Percentiles rank a stretch among this genome's conserved stretches.
phyloP scores from a whole-genome alignment of 441 rosid genomes.

The Manihot esculenta region DNA sequence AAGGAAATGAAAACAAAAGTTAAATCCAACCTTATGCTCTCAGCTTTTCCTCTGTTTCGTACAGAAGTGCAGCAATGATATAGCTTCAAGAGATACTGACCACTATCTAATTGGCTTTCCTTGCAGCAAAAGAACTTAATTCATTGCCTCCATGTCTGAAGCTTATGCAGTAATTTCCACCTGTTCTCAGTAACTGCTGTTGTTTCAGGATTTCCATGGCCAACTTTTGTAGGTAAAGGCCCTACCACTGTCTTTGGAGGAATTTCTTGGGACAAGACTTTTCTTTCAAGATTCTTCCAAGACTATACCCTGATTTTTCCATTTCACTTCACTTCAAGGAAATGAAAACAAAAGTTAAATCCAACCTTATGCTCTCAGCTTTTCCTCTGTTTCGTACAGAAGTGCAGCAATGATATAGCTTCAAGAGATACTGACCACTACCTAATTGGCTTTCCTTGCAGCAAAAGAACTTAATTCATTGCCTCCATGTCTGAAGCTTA shows the following conservation, averaged over 20 bases:
- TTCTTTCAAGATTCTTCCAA: too few relatives aligned
- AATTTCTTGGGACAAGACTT: neutral
- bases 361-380: neutral
- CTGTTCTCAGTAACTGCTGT: neutral
- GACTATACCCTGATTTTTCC: too few relatives aligned
- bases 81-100: neutral
- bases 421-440: neutral
- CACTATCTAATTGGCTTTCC: too few relatives aligned
- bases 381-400: neutral
- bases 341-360: too few relatives aligned
- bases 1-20: too few relatives aligned
- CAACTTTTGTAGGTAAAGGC: too few relatives aligned
- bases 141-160: neutral
- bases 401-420: neutral
- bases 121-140: neutral
- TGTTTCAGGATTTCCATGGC: neutral
- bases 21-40: neutral
- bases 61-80: neutral
- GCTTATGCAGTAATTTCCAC: neutral
- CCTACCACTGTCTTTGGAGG: neutral
- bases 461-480: neutral
- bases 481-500: neutral
- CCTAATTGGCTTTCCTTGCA: neutral
- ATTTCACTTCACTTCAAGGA: too few relatives aligned
- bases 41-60: neutral